These are phyloP conservation scores for Candida succiphila DNA, from an alignment of 805 yeast species.

Conservation along the genomic window DNA sequence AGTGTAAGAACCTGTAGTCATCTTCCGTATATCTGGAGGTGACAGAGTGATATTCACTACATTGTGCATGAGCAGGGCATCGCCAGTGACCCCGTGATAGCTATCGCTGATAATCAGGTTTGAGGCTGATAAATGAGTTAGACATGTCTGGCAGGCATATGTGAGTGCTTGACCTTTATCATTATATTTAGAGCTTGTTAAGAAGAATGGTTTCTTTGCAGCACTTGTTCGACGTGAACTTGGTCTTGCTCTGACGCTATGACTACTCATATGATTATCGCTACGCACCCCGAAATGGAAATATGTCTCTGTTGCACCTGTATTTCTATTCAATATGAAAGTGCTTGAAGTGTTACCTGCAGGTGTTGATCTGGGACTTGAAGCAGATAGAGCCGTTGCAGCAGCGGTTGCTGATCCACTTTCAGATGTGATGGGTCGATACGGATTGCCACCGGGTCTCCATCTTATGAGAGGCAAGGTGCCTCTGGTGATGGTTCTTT, in stretches of 20 bases:
- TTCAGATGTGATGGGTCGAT: too few relatives aligned
- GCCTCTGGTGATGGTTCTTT: too few relatives aligned
- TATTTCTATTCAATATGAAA: too few relatives aligned
- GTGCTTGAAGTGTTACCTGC: background rate
- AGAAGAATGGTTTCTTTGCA: slow-evolving; percentile 4
- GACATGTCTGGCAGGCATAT: slow-evolving; percentile 18
- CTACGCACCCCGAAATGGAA: background rate
- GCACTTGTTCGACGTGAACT: slow-evolving; percentile 1
- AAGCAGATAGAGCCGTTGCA: too few relatives aligned
- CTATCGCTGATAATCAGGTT: slow-evolving; percentile 21
- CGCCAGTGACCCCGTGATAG: slow-evolving; percentile 48
- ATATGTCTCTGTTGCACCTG: background rate
- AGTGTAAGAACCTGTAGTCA: slow-evolving; percentile 51
- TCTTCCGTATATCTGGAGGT: slow-evolving; percentile 18
- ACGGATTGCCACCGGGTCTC: too few relatives aligned
- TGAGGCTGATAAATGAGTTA: slow-evolving; percentile 20
- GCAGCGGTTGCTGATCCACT: too few relatives aligned
- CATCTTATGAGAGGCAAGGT: too few relatives aligned
- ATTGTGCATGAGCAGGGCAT: slow-evolving; percentile 41
- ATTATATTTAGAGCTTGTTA: slow-evolving; percentile 8
- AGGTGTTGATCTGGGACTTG: background rate
- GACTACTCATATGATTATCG: background rate
- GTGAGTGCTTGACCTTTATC: slow-evolving; percentile 14
- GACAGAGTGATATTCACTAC: slow-evolving; percentile 24
- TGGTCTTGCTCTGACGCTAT: background rate